A percentile compares a stretch with the other conserved stretches of the same genome.
Conservation (phyloP, 257 asterid genomes). For the Jacaranda copaia region DNA sequence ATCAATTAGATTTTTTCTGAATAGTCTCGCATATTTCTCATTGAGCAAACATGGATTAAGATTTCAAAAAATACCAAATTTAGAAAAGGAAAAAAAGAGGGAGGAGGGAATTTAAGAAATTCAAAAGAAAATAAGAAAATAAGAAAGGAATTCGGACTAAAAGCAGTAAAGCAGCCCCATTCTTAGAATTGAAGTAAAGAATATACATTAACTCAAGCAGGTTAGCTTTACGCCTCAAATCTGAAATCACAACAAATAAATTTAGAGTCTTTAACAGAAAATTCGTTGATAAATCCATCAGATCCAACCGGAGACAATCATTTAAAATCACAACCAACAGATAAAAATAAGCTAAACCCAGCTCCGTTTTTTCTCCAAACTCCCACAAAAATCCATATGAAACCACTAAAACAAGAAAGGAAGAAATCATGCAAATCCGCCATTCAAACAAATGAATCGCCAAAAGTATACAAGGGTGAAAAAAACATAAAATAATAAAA, state of each 20-base stretch:
- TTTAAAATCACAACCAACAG: conserved; percentile 7
- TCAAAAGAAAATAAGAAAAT: background rate
- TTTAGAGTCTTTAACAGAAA: background rate
- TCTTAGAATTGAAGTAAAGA: conserved; percentile 12
- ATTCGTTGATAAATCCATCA: conserved; percentile 31
- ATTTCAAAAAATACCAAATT: conserved; percentile 19
- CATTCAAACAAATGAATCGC: background rate
- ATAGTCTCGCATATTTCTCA: background rate
- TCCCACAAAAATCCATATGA: conserved; percentile 14
- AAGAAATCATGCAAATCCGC: conserved; percentile 19
- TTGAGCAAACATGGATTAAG: background rate
- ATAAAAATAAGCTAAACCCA: background rate
- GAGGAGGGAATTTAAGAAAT: conserved; percentile 3
- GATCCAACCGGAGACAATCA: conserved; percentile 50
- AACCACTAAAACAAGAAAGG: conserved; percentile 3
- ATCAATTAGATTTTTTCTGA: background rate
- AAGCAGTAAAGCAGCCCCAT: conserved; percentile 17
- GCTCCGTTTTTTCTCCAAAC: conserved; percentile 15
- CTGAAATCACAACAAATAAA: conserved; percentile 5
- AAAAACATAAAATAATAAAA: conserved; percentile 10
- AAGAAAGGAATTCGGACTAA: background rate
- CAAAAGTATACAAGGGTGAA: background rate
- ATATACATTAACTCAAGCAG: background rate
- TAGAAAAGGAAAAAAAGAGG: no score
- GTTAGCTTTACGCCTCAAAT: background rate